Evolutionary conservation across 257 asterid genomes (phyloP).

Genomic region (Hygrophila difformis): DNA sequence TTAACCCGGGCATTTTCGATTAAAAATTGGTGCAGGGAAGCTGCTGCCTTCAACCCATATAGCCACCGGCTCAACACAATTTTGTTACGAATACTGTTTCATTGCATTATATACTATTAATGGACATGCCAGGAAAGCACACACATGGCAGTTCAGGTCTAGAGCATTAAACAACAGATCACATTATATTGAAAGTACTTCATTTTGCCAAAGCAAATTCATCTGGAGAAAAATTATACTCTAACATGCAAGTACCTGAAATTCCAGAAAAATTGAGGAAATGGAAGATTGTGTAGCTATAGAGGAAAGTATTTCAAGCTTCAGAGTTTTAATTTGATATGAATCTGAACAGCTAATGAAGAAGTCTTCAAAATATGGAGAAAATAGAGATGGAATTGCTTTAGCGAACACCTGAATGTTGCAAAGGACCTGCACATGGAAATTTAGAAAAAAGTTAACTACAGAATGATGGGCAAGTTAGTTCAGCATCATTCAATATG

Average conservation of each 20-base stretch:
- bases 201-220: no score
- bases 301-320: constrained; percentile 86
- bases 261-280: constrained; percentile 72
- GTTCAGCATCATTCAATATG: no score
- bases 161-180: no score
- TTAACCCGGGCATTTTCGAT: no score
- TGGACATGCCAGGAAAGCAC: no score
- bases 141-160: no score
- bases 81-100: no score
- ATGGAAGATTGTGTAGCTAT: constrained; percentile 73
- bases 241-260: constrained; percentile 58
- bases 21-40: no score
- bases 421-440: constrained; percentile 71
- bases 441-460: constrained; percentile 4
- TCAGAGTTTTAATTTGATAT: constrained; percentile 70
- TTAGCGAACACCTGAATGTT: constrained; percentile 88
- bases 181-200: no score
- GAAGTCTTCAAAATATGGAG: constrained; percentile 79
- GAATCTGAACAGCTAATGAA: constrained; percentile 70
- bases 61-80: no score
- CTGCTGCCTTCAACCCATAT: no score
- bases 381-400: constrained; percentile 76
- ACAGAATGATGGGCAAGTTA: constrained; percentile 10
- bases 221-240: constrained; percentile 10
- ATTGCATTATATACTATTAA: no score